A percentile compares a stretch with the other conserved stretches of the same genome.
phyloP scores from a whole-genome alignment of 2,329 filamentous ascomycete genomes.

The Madurella mycetomatis region DNA sequence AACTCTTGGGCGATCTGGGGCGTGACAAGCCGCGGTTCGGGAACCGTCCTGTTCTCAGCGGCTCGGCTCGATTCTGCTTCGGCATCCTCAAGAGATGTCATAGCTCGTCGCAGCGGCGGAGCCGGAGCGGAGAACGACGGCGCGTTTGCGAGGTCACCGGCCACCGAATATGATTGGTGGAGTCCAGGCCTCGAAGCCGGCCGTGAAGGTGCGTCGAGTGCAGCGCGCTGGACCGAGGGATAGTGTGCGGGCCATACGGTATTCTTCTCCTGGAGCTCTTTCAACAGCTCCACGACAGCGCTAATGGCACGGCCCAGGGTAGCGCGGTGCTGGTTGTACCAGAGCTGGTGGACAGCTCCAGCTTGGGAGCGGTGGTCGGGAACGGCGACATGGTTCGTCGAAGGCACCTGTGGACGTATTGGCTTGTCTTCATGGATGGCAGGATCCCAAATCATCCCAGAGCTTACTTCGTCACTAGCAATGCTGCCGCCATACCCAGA shows the following conservation, averaged over 20 bases:
- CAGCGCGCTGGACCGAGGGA: conserved; percentile 69
- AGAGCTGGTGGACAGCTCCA: conserved; percentile 84
- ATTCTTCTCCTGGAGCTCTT: conserved; percentile 83
- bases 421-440: conserved; percentile 44
- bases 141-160: conserved; percentile 43
- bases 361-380: conserved; percentile 65
- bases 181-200: conserved; percentile 58
- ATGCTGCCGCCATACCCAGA: conserved; percentile 88
- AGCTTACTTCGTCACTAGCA: conserved; percentile 51
- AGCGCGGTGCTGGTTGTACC: conserved; percentile 89
- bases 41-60: conserved; percentile 55
- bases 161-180: conserved; percentile 58
- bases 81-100: conserved; percentile 63
- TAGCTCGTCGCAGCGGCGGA: conserved; percentile 56
- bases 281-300: conserved; percentile 77
- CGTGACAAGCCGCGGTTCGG: conserved; percentile 80
- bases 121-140: conserved; percentile 24
- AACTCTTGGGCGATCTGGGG: conserved; percentile 95
- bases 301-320: conserved; percentile 84
- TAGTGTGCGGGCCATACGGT: conserved; percentile 91
- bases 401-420: conserved; percentile 36
- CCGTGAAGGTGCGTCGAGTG: conserved; percentile 38
- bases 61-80: conserved; percentile 68
- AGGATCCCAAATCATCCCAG: conserved; percentile 40
- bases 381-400: conserved; percentile 40